Base-by-base conservation (phyloP, 441 rosid genomes). In the Gossypium aridum region DNA sequence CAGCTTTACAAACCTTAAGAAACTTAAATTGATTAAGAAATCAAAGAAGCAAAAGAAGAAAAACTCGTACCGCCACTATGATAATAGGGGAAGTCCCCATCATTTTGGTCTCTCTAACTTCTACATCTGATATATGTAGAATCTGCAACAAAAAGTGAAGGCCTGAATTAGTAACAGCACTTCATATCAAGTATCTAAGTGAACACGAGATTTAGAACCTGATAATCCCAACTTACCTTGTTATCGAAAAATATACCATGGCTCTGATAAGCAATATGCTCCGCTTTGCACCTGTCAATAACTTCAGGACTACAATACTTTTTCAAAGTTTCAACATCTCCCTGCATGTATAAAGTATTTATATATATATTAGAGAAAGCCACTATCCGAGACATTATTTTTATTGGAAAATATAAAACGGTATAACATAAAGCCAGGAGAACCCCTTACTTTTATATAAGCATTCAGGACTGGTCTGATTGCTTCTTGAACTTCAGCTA, bases 51-150 rank as follows among this genome's bases (percentile, higher is more conserved):
- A 75, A 20, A 37, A 51, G 55, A 8, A 16, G 43, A 45, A 73
- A 75, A 71, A 75, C 37, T 34, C 83, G 28, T 90, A 93, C 99
- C 74, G 86, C 88, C 9, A 96, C 88, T 23, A 92, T 81, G 74
- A 96, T 96, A 72, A 85, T 75, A 0, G 99, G 99, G 5, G 90
- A 84, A 60, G 80, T 86, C 83, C 97, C 98, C 97, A 96, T 88
- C 97, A 92, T 91, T 87, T 92, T 96, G 75, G 88, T 91, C 79
- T 96, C 97, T 78, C 85, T 80, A 47, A 96, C 88, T 71, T 92
- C 96, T 68, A 91, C 91, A 0, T 92, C 98, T 53, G 97, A 96
- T 75, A 92, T 76, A 80, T 93, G 98, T 61, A 96, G 88, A 85
- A 96, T 88, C 99, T 96, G 89, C 75, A 80, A 39, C 4, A 59